Base-by-base conservation (phyloP, 1,284 basidiomycete genomes). In the Boletus smithii region DNA sequence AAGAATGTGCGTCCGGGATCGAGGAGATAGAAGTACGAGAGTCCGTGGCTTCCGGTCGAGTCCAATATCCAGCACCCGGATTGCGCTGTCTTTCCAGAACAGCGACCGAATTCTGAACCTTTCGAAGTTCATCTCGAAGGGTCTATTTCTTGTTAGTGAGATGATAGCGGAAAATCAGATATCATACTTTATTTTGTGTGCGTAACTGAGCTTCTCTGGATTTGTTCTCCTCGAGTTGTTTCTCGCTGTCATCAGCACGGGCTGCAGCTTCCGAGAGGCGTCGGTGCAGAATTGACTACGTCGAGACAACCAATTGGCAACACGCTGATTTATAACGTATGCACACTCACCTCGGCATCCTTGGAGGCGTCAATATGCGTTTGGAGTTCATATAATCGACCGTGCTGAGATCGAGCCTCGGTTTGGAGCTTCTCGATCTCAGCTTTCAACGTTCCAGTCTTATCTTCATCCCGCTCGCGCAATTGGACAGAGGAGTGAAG, bases 31-130 rank as follows among this genome's bases (percentile, higher is more conserved):
- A 76, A 23, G 72, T 72, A 18, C 74, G 74, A 20, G 71, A 66
- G 27, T 75, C 73, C 17, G 62, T 59, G 26, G 67, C 69, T 14
- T 73, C 73, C 20, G 68, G 55, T 41, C 74, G 73, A 11, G 75
- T 79, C 91, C 91, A 95, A 66, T 94, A 95, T 5, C 93, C 91
- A 10, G 92, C 86, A n/a, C 93, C 93, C 0, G 93, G 91, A 60
- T 89, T 91, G 26, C 94, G 81, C 59, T 93, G 89, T 41, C 83
- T 78, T 61, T 97, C 94, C 23, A 97, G 73, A n/a, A 95, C 68
- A 5, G 91, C 85, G 27, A 87, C 88, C 14, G 91, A 94, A 0
- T 85, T 88, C 66, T 95, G 94, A 2, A 97, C 84, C 66, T 97
- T 97, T 38, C 91, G 83, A 47, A 97, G 69, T 64, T 97, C 94